Base-by-base conservation (phyloP, 176 grass and related monocot species). In the Puccinellia tenuiflora region DNA sequence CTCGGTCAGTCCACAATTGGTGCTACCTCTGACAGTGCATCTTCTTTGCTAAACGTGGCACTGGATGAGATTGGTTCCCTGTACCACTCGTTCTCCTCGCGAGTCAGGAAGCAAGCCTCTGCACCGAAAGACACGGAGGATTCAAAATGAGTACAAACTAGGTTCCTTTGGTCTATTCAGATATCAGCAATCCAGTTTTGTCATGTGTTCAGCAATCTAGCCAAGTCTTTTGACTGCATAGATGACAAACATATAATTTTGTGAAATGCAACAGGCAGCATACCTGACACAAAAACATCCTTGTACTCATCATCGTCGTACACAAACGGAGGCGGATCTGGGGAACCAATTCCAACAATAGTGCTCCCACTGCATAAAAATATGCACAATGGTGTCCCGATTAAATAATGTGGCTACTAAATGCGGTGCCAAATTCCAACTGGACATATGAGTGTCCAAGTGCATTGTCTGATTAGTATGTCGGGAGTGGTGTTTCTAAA, bases 241-340 rank as follows among this genome's bases (percentile, higher is more conserved):
- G 45, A 40, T 33, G 30, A 40, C 1, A 33, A 21, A 47, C n/a
- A 48, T 16, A 56, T 3, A 15, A 68, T 52, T 10, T 17, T 59
- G 17, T 39, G 8, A 47, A 73, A 10, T 79, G 80, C 9, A 53
- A 26, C 16, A 66, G 8, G 30, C n/a, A 83, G 61, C 71, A 77
- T 96, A 99, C 97, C 97, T 77, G 97, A 99, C 15, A 92, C 85
- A 57, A 94, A 99, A 69, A 96, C 91, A 89, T 99, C 93, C 86
- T 94, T 94, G 53, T 99, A 96, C 56, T 99, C 97, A 3, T 92
- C 93, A 67, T 99, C 97, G 16, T 99, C 91, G 14, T 96, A 94
- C 50, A 96, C 75, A 50, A 99, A 99, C 33, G 97, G 77, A 68
- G 97, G 97, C 11, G 96, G 97, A 70, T 99, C 93, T 20, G 93